Evolutionary conservation across 345 rosid species (phyloP), one percentile per base, ranked within the genome.

Genomic region (Pistacia integerrima): DNA sequence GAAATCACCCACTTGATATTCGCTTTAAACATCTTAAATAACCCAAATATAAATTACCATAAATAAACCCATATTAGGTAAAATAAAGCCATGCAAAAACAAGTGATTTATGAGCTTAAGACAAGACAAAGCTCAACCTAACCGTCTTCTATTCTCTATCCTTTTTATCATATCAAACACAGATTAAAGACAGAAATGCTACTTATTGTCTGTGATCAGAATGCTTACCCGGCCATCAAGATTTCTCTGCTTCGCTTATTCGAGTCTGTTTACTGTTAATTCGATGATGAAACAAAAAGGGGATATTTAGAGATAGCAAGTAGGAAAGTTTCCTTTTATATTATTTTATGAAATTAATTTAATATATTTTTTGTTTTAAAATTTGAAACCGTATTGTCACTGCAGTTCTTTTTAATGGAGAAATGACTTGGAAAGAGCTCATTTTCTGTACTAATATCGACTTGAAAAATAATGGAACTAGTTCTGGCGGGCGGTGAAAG

Each of bases 151-250:
- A 30, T 30, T 30, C 33, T 30, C 33, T 30, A 30, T 30, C 33
- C 33, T 30, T 30, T 62, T 30, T 36, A 36, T 17, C 49, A 1
- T 18, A 64, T 17, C 20, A 35, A 64, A 9, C 44, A 62, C 41
- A 30, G 66, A 30, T 33, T 5, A 17, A 1, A 30, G 30, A 16
- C 8, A 67, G 0, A 11, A 61, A 48, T 1, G 55, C 55, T 51
- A 51, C 16, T 51, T 51, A 67, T 25, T 12, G 38, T 22, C 35
- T 2, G 57, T 49, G 22, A 51, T 51, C 2, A 70, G 65, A 41
- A 64, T 14, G 38, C 57, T 44, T 59, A 72, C 75, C 75, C 75
- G 14, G 75, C 75, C 75, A 60, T 72, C 57, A 4, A 17, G 7
- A 22, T 38, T 14, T 59, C 56, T 59, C 66, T 44, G 64, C 22